Evolutionary conservation across 2,329 filamentous ascomycete species (phyloP).

Genomic region (Metarhizium guizhouense): DNA sequence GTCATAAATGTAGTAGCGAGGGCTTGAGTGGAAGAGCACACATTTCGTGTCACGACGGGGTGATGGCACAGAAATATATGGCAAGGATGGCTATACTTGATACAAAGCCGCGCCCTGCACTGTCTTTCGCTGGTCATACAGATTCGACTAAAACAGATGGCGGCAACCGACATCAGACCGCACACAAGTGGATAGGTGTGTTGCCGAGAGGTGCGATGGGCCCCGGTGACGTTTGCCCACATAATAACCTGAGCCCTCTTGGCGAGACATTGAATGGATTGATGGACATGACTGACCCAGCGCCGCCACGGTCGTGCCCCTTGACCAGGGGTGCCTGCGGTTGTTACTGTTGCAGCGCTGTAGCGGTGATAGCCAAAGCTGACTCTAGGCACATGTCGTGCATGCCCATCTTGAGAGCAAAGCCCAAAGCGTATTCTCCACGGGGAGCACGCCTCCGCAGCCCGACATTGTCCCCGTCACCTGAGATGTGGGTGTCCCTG

Average conservation of each 20-base stretch:
- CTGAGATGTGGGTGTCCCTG: too few species aligned
- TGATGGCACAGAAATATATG: background rate
- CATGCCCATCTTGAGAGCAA: background rate
- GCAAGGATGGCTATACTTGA: background rate
- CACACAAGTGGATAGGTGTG: background rate
- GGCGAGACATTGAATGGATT: background rate
- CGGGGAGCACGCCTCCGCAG: background rate
- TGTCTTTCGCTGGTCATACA: slow-evolving; percentile 4
- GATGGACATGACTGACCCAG: background rate
- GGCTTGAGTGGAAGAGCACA: background rate
- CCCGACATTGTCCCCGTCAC: too few species aligned
- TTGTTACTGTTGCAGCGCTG: too few species aligned
- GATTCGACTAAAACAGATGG: slow-evolving; percentile 2
- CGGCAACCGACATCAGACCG: slow-evolving; percentile 7
- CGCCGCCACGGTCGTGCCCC: background rate
- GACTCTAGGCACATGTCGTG: background rate
- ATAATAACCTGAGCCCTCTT: background rate
- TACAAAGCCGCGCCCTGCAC: background rate
- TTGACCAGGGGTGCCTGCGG: background rate
- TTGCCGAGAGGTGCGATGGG: background rate
- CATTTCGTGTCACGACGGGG: slow-evolving; percentile 10
- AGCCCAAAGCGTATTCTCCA: slow-evolving; percentile 1
- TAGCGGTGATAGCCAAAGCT: background rate
- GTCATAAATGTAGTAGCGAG: slow-evolving; percentile 8
- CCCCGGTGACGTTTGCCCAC: background rate